Percentiles rank a stretch among this genome's conserved stretches.
Evolutionary conservation across 148 eudicot genomes (phyloP).

Genomic region (Amaranthus palmeri): DNA sequence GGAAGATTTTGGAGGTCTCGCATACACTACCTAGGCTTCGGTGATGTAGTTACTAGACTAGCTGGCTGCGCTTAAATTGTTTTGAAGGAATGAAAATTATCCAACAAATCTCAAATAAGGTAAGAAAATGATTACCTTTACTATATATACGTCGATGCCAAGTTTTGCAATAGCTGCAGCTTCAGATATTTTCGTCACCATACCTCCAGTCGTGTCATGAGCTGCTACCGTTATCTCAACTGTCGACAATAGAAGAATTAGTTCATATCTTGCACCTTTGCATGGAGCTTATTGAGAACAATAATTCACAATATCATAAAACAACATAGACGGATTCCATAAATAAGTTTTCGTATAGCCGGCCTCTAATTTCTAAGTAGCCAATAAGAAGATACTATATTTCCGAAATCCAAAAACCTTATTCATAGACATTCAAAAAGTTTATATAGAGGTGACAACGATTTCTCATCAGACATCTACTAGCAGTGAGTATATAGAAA

Average conservation of each 20-base stretch:
- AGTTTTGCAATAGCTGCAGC: constrained; percentile 89
- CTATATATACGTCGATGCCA: constrained; percentile 90
- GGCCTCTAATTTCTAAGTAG: neutral
- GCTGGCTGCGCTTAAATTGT: no score
- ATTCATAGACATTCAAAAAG: no score
- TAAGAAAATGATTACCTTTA: constrained; percentile 44
- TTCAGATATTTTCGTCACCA: constrained; percentile 85
- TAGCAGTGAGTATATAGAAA: no score
- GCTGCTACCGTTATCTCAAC: constrained; percentile 84
- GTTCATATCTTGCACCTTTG: neutral
- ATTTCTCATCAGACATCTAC: no score
- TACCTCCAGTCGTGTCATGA: constrained; percentile 97
- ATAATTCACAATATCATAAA: no score
- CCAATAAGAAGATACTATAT: neutral
- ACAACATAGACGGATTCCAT: no score
- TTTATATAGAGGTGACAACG: no score
- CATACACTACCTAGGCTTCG: no score
- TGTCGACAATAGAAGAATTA: constrained; percentile 29
- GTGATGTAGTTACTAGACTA: no score
- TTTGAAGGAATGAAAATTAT: neutral
- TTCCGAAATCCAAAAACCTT: neutral
- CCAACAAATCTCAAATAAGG: neutral
- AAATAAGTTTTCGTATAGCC: no score
- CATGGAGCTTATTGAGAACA: neutral
- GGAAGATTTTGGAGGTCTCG: neutral